A percentile compares a stretch with the other conserved stretches of the same genome.
Evolutionary conservation across 2,329 filamentous ascomycete genomes (phyloP).

Genomic region (Fusarium robinianum): DNA sequence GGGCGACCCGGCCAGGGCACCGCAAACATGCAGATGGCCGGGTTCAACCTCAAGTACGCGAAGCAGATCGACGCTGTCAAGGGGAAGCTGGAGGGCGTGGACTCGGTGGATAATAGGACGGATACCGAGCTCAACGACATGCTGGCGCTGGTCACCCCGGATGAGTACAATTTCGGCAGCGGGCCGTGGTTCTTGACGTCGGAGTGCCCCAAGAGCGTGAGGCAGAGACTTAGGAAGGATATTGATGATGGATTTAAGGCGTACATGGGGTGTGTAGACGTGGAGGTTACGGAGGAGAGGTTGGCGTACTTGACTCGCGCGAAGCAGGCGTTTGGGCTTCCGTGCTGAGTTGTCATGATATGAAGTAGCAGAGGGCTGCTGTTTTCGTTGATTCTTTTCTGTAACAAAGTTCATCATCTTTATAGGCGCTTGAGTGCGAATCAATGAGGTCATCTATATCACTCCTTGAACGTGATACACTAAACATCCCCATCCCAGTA

Average conservation of each 20-base stretch:
- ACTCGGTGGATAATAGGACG: conserved; percentile 34
- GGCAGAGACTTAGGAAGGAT: conserved; percentile 41
- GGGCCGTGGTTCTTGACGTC: conserved; percentile 56
- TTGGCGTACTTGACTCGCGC: conserved; percentile 50
- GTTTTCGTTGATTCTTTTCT: neutral
- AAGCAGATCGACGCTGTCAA: conserved; percentile 46
- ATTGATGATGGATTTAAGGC: conserved; percentile 48
- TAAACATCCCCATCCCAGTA: no score
- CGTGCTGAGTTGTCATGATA: no score
- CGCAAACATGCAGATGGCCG: conserved; percentile 56
- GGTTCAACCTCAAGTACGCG: conserved; percentile 55
- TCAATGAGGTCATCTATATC: no score
- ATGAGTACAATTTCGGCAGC: conserved; percentile 59
- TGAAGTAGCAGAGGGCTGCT: no score
- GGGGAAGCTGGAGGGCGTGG: conserved; percentile 39
- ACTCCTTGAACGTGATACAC: no score
- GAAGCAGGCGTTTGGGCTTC: conserved; percentile 52
- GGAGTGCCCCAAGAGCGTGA: conserved; percentile 46
- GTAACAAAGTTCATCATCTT: neutral
- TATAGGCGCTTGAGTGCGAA: neutral
- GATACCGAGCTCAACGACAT: conserved; percentile 45
- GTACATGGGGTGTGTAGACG: conserved; percentile 56
- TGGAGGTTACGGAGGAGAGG: conserved; percentile 40
- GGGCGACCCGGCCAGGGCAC: conserved; percentile 73
- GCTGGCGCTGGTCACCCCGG: conserved; percentile 50